Base-by-base conservation (phyloP, 805 yeast species). In the Saccharomycopsis selenospora region DNA sequence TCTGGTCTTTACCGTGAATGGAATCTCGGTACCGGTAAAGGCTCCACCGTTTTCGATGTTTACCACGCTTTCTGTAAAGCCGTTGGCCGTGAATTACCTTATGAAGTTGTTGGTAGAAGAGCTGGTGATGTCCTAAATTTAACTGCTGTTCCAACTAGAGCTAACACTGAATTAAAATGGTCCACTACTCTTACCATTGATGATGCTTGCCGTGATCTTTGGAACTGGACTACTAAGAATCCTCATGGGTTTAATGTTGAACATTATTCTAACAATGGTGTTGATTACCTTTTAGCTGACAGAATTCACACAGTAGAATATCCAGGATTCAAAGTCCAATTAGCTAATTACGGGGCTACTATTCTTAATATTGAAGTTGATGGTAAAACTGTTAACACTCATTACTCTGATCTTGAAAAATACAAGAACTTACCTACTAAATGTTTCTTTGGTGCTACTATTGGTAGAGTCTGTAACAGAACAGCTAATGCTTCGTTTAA, bases 21-120 rank as follows among this genome's bases (percentile, higher is more conserved):
- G 93, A 85, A 85, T 61, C 72, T 85, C 49, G 95, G 95, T 40
- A 79, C 90, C 11, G 95, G 95, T 26, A 75, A 67, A 23, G 95
- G 95, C n/a, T 70, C 81, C 8, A 82, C 91, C 1, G 95, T 85
- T 3, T 69, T 83, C 49, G 89, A 85, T 56, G 80, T 85, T 40
- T 73, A 78, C 58, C 61, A 73, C 47, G 80, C 85, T 1, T 85
- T 85, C 62, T 71, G 77, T 57, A 70, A 71, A 45, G 84, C 84
- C 8, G 80, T 78, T 4, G 88, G 88, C 33, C 67, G 72, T 42
- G 70, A 75, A 28, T 70, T 85, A 46, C 84, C 89, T 4, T 79
- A 71, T 58, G 81, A 79, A 55, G 70, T 84, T n/a, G 76, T 70
- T 30, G 79, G 75, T 3, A 76, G 89, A 62, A 74, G 93, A 50